phyloP scores from a whole-genome alignment of 2,329 filamentous ascomycete species.

The Emericellopsis atlantica region DNA sequence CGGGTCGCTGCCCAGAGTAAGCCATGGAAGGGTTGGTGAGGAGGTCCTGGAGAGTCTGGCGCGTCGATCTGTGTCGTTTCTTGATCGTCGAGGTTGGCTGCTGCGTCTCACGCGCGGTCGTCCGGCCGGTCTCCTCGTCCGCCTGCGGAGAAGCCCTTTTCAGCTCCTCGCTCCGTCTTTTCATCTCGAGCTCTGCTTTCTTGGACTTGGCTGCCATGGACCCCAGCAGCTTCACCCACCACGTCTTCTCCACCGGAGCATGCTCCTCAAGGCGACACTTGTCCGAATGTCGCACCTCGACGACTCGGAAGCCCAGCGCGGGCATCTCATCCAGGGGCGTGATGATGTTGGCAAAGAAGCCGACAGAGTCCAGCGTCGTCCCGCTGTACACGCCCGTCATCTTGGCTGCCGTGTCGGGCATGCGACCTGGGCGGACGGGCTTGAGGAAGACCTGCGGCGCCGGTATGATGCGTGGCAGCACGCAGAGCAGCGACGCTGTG shows the following conservation, averaged over 20 bases:
- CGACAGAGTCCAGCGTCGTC: slow-evolving; percentile 38
- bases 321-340: slow-evolving; percentile 37
- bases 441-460: slow-evolving; percentile 51
- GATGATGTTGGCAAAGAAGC: slow-evolving; percentile 50
- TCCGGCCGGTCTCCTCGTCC: not conserved
- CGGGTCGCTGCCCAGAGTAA: slow-evolving; percentile 22
- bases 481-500: slow-evolving; percentile 43
- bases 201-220: not conserved
- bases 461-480: slow-evolving; percentile 47
- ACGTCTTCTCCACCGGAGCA: not conserved
- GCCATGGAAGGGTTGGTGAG: slow-evolving; percentile 28
- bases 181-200: not conserved
- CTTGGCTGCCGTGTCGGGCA: slow-evolving; percentile 40
- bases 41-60: slow-evolving; percentile 27
- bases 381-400: slow-evolving; percentile 48
- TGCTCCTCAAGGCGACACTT: not conserved
- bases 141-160: not conserved
- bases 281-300: slow-evolving; percentile 32
- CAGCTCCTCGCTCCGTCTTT: not conserved
- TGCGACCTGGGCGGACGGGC: slow-evolving; percentile 36
- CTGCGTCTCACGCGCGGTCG: not conserved
- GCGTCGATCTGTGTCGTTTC: slow-evolving; percentile 19
- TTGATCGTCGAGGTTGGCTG: slow-evolving; percentile 5
- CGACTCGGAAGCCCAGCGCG: slow-evolving; percentile 33
- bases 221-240: not conserved